Conservation (phyloP, 2,329 filamentous ascomycete genomes). For the Septoria petroselini region DNA sequence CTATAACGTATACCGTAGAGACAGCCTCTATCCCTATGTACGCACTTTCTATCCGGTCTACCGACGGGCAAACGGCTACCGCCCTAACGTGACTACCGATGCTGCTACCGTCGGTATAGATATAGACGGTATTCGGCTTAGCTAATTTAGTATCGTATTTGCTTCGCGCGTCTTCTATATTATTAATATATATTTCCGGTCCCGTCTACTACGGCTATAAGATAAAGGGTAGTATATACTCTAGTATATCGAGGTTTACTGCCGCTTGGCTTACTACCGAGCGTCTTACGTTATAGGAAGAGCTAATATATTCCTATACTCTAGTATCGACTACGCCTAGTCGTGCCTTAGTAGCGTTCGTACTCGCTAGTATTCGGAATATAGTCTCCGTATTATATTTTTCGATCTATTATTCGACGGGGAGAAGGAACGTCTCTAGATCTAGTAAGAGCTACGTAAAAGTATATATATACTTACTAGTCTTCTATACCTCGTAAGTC, state of each 20-base stretch:
- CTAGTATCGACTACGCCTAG: background rate
- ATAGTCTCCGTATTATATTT: constrained; percentile 10
- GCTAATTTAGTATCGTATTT: too few species aligned
- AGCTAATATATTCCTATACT: too few species aligned
- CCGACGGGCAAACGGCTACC: background rate
- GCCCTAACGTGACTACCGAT: constrained; percentile 3
- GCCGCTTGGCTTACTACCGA: too few species aligned
- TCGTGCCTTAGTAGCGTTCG: background rate
- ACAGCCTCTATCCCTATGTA: background rate
- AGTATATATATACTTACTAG: constrained; percentile 2
- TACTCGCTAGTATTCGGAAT: constrained; percentile 4
- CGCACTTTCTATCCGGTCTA: background rate
- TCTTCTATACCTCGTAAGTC: constrained; percentile 7
- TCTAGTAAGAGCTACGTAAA: constrained; percentile 10
- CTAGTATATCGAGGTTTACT: too few species aligned
- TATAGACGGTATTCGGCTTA: too few species aligned
- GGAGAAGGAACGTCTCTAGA: constrained; percentile 9
- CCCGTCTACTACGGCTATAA: too few species aligned
- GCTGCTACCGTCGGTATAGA: constrained; percentile 2
- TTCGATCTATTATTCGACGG: constrained; percentile 7
- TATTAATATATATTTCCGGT: too few species aligned
- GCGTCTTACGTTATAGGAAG: too few species aligned
- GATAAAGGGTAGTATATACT: too few species aligned
- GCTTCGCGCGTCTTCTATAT: too few species aligned
- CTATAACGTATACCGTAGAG: constrained; percentile 1